Evolutionary conservation across 148 eudicot species (phyloP), one percentile per base, ranked within the genome.

Genomic region (Vaccinium darrowii): DNA sequence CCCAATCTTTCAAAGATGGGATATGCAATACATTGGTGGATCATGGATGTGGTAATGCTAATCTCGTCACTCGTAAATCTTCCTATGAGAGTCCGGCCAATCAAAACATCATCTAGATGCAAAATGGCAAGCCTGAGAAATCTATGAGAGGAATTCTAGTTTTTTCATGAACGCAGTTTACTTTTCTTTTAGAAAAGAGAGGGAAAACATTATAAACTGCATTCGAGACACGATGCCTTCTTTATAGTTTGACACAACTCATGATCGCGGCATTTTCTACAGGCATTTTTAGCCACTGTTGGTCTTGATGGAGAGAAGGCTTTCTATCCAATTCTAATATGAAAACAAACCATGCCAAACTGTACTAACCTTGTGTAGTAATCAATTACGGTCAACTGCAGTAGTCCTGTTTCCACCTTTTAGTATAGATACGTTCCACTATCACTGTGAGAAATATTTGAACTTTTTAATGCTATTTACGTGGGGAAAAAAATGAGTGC

Each of bases 401-500:
- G 33, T 13, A 78, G 81, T 54, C 57, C 63, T 14, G 19, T 78
- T 77, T 54, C 63, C 9, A 54, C 63, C 81, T 78, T 78, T n/a
- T 25, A 25, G 4, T 77, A 15, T 77, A 11, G 25, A 49, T 18
- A 14, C 54, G 15, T 76, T 21, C 33, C 36, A 52, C 3, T 53
- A 52, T 58, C 81, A 53, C 47, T 25, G 30, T 36, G 9, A 18
- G n/a, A 53, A 53, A 54, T 53, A 36, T 15, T 27, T 51, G 60
- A 15, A 52, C 25, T n/a, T 12, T 51, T 78, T 52, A 81, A 47
- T 14, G 14, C 56, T 43, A n/a, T 7, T 25, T 47, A n/a, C 3
- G 8, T 21, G 69, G 5, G 36, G 47, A 78, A 78, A 33, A 54
- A 36, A 67, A 15, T 65, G 23, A 25, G 72, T 67, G 39, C 73